Evolutionary conservation across 1,284 basidiomycete genomes (phyloP).

Genomic region (Irpex sp.): DNA sequence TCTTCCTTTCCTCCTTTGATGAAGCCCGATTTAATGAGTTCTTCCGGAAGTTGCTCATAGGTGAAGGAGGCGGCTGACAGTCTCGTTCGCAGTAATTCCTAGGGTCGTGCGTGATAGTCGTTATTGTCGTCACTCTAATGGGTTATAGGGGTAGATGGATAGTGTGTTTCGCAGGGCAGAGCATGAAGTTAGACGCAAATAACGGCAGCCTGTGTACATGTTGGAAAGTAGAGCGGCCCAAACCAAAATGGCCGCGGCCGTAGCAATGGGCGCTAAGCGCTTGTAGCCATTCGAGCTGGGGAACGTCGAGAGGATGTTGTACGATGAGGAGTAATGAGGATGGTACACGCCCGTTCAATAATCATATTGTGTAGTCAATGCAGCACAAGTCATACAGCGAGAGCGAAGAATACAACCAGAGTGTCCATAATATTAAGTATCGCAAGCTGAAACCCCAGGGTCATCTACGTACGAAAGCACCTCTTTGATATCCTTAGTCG

Average conservation of each 20-base stretch:
- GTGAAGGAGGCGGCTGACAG: not conserved
- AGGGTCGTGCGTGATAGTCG: not conserved
- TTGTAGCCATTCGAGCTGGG: no score
- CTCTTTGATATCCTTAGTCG: not conserved
- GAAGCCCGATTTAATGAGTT: not conserved
- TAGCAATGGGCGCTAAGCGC: no score
- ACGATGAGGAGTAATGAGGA: no score
- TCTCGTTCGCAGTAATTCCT: not conserved
- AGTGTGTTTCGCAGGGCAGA: no score
- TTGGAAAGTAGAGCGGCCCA: no score
- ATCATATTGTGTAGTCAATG: not conserved
- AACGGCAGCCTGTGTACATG: no score
- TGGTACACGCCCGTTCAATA: no score
- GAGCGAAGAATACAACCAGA: not conserved
- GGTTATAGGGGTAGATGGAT: not conserved
- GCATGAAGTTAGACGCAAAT: no score
- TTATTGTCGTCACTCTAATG: not conserved
- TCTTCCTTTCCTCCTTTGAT: slow-evolving; percentile 2
- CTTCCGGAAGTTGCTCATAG: not conserved
- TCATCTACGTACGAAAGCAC: not conserved
- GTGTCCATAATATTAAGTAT: not conserved
- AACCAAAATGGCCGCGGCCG: no score
- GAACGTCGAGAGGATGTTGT: no score
- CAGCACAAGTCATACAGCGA: not conserved
- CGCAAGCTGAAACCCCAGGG: not conserved